Percentiles rank a stretch among this genome's conserved stretches.
These are phyloP conservation scores for Moniliophthora roreri DNA, from an alignment of 1,284 basidiomycete species.

Conservation along the genomic window DNA sequence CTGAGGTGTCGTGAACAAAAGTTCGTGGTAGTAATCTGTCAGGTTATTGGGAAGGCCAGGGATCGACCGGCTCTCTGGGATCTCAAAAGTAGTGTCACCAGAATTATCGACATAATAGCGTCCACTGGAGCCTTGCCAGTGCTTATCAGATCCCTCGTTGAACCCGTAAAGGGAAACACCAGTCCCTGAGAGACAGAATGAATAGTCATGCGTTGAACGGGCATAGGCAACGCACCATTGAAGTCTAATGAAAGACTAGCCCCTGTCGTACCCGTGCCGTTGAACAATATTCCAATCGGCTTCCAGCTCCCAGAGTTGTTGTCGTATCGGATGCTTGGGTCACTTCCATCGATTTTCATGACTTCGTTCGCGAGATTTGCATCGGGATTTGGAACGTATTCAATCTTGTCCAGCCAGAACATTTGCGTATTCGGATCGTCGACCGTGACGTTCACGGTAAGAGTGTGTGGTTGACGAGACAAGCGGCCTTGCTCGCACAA, in stretches of 20 bases:
- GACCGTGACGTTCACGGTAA: slow-evolving; percentile 2
- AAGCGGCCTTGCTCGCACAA: slow-evolving; percentile 3
- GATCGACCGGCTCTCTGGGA: background rate
- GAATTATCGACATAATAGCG: slow-evolving; percentile 2
- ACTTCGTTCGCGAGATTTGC: background rate
- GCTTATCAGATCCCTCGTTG: background rate
- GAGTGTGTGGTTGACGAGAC: background rate
- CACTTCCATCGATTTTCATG: slow-evolving; percentile 1
- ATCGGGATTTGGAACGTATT: background rate
- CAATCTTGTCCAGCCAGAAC: slow-evolving; percentile 3
- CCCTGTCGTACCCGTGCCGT: slow-evolving; percentile 1
- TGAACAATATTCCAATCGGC: background rate
- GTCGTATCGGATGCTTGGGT: slow-evolving; percentile 1
- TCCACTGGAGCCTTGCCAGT: background rate
- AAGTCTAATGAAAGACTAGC: background rate
- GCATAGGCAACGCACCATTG: background rate
- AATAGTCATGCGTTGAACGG: background rate
- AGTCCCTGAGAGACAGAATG: background rate
- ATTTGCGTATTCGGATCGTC: background rate
- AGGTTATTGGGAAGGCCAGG: background rate
- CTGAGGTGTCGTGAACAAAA: background rate
- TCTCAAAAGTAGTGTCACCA: slow-evolving; percentile 1
- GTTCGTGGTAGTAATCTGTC: background rate
- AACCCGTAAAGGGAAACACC: slow-evolving; percentile 1
- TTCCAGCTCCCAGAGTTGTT: background rate